A percentile compares a stretch with the other conserved stretches of the same genome.
phyloP scores from a whole-genome alignment of 2,329 filamentous ascomycete genomes.

The Aspergillus brunneoviolaceus region DNA sequence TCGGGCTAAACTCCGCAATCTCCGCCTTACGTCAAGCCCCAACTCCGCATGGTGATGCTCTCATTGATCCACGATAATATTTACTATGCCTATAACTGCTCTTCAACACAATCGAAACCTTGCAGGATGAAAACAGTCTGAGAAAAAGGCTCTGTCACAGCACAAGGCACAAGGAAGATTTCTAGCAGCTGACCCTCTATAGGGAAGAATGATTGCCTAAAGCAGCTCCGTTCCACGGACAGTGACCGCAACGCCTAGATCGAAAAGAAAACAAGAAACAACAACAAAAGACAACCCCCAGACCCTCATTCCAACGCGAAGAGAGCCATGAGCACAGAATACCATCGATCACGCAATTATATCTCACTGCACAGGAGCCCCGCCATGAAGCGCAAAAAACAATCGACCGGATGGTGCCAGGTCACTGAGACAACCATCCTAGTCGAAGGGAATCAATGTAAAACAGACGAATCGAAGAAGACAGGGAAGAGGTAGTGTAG shows the following conservation, averaged over 20 bases:
- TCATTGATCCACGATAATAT: conserved; percentile 17
- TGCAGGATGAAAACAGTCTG: conserved; percentile 11
- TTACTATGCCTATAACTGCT: conserved; percentile 11
- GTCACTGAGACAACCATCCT: conserved; percentile 6
- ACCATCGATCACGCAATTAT: conserved; percentile 10
- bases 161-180: conserved; percentile 9
- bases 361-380: conserved; percentile 9
- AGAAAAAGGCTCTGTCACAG: conserved; percentile 4
- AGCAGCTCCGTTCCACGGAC: conserved; percentile 12
- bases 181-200: conserved; percentile 19
- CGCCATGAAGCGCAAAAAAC: conserved; percentile 9
- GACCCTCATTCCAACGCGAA: conserved; percentile 8
- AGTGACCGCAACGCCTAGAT: conserved; percentile 21
- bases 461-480: conserved; percentile 4
- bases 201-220: conserved; percentile 12
- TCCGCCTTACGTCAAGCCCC: conserved; percentile 17
- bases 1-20: conserved; percentile 27
- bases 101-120: not conserved
- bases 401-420: conserved; percentile 7
- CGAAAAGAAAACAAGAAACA: conserved; percentile 3
- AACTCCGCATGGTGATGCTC: not conserved
- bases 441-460: conserved; percentile 10
- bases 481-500: conserved; percentile 9
- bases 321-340: not conserved
- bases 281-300: conserved; percentile 1